These are phyloP conservation scores for Spinellus fusiger DNA, from an alignment of 192 early-diverging fungal species.

Conservation along the genomic window DNA sequence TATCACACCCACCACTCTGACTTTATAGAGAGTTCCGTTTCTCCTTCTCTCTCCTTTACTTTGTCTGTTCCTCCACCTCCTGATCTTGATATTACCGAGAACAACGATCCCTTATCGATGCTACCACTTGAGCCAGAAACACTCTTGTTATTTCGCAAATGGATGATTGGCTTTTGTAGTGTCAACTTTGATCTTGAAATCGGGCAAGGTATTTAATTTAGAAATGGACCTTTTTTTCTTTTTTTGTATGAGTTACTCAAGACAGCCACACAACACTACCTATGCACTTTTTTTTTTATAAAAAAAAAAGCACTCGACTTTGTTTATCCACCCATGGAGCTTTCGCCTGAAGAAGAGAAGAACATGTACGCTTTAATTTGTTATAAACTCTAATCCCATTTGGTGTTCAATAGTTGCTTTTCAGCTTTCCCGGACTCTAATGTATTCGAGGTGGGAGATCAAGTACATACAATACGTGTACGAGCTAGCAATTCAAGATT, in stretches of 20 bases:
- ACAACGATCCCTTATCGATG: background rate
- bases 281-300: no score
- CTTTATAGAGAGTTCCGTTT: background rate
- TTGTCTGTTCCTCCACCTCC: background rate
- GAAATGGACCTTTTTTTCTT: background rate
- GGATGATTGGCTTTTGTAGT: slow-evolving; percentile 68
- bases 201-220: slow-evolving; percentile 48
- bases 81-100: slow-evolving; percentile 20
- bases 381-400: background rate
- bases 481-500: slow-evolving; percentile 51
- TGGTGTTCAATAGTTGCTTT: slow-evolving; percentile 44
- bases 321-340: slow-evolving; percentile 63
- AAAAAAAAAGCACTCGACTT: slow-evolving; percentile 61
- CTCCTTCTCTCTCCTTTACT: background rate
- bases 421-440: slow-evolving; percentile 76
- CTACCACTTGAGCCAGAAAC: slow-evolving; percentile 21
- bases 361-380: slow-evolving; percentile 45
- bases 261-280: background rate
- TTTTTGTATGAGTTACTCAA: background rate
- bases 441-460: slow-evolving; percentile 68
- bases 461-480: slow-evolving; percentile 66
- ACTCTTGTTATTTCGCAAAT: slow-evolving; percentile 48
- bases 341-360: slow-evolving; percentile 62
- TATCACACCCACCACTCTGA: background rate
- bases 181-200: slow-evolving; percentile 84